Evolutionary conservation across 2,329 filamentous ascomycete genomes (phyloP).

Genomic region (Bipolaris victoriae): DNA sequence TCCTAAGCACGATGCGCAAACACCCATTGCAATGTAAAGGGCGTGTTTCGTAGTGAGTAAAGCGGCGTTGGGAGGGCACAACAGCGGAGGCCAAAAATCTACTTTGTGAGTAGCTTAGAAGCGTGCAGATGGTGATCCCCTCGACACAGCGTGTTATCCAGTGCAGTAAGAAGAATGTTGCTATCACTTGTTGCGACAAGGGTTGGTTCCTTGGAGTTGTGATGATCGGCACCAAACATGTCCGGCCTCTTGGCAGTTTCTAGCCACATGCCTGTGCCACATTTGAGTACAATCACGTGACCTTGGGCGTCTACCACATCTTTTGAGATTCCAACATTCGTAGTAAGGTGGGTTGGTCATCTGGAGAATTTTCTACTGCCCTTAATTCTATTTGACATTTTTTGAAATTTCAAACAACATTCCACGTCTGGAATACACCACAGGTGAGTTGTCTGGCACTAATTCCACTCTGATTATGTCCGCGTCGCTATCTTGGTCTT

Average conservation of each 20-base stretch:
- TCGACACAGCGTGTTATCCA: not conserved
- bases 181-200: conserved; percentile 1
- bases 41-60: not conserved
- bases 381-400: too few species aligned
- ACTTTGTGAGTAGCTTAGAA: not conserved
- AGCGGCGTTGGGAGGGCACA: not conserved
- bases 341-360: not conserved
- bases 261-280: not conserved
- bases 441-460: not conserved
- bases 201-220: conserved; percentile 10
- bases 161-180: not conserved
- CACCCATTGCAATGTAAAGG: conserved; percentile 51
- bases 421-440: too few species aligned
- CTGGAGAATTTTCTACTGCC: not conserved
- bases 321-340: too few species aligned
- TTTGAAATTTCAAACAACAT: too few species aligned
- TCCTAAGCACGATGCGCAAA: conserved; percentile 58
- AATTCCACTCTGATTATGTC: not conserved
- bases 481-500: not conserved
- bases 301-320: not conserved
- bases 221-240: conserved; percentile 12
- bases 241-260: conserved; percentile 10
- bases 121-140: not conserved
- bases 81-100: not conserved
- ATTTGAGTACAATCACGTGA: not conserved